These are phyloP conservation scores for Aaosphaeria pasadenensis DNA, from an alignment of 2,329 filamentous ascomycete species.

Conservation along the genomic window DNA sequence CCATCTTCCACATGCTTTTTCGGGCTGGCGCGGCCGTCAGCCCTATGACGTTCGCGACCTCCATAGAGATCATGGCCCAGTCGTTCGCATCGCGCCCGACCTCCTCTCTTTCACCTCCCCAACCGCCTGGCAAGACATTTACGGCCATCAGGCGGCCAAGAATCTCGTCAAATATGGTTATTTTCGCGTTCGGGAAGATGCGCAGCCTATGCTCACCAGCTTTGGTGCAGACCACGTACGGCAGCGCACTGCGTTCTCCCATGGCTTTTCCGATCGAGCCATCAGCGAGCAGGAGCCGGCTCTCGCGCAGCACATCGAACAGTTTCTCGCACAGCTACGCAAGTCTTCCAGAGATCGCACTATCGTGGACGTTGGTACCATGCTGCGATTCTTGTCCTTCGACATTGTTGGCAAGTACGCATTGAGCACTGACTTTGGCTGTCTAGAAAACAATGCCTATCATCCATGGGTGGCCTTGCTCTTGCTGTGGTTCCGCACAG, in stretches of 20 bases:
- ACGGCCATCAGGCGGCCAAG: constrained; percentile 18
- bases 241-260: constrained; percentile 22
- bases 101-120: constrained; percentile 37
- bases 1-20: constrained; percentile 18
- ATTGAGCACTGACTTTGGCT: constrained; percentile 38
- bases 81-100: constrained; percentile 38
- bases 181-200: constrained; percentile 15
- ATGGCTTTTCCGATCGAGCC: constrained; percentile 35
- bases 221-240: constrained; percentile 20
- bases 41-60: constrained; percentile 14
- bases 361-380: constrained; percentile 25
- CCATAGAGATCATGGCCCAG: constrained; percentile 36
- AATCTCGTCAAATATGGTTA: constrained; percentile 24
- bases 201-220: constrained; percentile 16
- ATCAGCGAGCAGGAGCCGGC: constrained; percentile 32
- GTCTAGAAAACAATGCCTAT: constrained; percentile 24
- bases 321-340: constrained; percentile 18
- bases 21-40: constrained; percentile 10
- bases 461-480: constrained; percentile 29
- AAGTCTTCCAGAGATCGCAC: background rate
- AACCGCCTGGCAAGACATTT: constrained; percentile 37
- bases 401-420: constrained; percentile 40
- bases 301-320: constrained; percentile 29
- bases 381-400: constrained; percentile 37
- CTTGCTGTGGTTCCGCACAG: constrained; percentile 1